Percentiles rank a stretch among this genome's conserved stretches.
phyloP scores from a whole-genome alignment of 192 early-diverging fungal species.

The Coemansia sp. region DNA sequence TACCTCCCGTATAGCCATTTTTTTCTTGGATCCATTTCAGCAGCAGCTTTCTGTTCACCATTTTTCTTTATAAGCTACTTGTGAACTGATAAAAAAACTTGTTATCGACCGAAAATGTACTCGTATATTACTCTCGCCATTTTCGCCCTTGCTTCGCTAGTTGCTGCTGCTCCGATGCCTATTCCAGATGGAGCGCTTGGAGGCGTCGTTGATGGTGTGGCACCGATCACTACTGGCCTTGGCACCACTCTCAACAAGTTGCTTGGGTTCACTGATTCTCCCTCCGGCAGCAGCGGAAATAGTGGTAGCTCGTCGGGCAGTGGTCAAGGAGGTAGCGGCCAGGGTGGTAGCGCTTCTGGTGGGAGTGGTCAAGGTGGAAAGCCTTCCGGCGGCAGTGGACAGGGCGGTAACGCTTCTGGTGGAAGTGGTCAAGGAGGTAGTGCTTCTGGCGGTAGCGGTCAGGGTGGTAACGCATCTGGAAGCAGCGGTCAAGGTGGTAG shows the following conservation, averaged over 20 bases:
- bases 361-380: not conserved
- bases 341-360: not conserved
- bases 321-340: not conserved
- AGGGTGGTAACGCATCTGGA: not conserved
- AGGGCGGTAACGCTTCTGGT: not conserved
- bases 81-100: not conserved
- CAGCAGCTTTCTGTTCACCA: not conserved
- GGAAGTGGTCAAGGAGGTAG: not conserved
- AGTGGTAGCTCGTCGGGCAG: not conserved
- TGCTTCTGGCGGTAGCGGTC: not conserved
- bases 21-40: not conserved
- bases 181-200: constrained; percentile 16
- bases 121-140: constrained; percentile 10
- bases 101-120: not conserved
- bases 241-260: constrained; percentile 14
- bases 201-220: constrained; percentile 27
- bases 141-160: constrained; percentile 1
- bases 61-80: not conserved
- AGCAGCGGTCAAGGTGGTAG: not conserved
- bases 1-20: constrained; percentile 9
- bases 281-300: not conserved
- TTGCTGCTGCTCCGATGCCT: constrained; percentile 20
- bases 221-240: constrained; percentile 22
- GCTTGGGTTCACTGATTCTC: constrained; percentile 3
- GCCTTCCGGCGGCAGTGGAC: not conserved